Conservation (phyloP, 805 yeast species). For the Monosporozyma aerobia region DNA sequence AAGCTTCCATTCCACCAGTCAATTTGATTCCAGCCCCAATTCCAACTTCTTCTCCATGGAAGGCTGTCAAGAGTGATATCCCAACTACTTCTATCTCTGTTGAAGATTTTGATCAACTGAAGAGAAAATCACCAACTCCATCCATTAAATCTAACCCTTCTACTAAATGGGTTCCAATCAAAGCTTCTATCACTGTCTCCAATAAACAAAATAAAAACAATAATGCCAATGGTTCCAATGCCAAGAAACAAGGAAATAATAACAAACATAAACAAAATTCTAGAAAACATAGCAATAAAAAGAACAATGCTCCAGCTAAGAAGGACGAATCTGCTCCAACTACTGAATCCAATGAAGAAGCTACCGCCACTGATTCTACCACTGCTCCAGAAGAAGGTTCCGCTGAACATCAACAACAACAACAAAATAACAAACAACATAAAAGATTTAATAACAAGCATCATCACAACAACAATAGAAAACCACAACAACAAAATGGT, state of each 20-base stretch:
- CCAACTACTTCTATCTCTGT: constrained; percentile 19
- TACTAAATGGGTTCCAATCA: constrained; percentile 64
- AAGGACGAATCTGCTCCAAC: constrained; percentile 1
- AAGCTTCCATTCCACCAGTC: constrained; percentile 3
- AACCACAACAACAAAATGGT: constrained; percentile 9
- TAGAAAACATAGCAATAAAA: neutral
- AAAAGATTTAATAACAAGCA: constrained; percentile 1
- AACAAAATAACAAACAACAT: constrained; percentile 6
- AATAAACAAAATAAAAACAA: constrained; percentile 7
- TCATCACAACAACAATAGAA: constrained; percentile 1
- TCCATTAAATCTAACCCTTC: constrained; percentile 13
- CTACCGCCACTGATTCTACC: constrained; percentile 2
- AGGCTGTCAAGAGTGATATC: constrained; percentile 17
- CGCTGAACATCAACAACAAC: neutral
- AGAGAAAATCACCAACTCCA: constrained; percentile 13
- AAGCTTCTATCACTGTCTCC: constrained; percentile 43
- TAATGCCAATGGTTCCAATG: constrained; percentile 7
- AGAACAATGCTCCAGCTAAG: neutral
- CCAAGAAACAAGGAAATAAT: constrained; percentile 5
- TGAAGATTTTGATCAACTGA: constrained; percentile 12
- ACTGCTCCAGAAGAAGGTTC: neutral
- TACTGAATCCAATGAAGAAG: constrained; percentile 3
- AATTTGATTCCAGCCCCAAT: constrained; percentile 29
- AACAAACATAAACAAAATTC: constrained; percentile 6
- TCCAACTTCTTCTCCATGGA: constrained; percentile 30